Evolutionary conservation across 2,329 filamentous ascomycete genomes (phyloP).

Genomic region (Epichloe gansuensis): DNA sequence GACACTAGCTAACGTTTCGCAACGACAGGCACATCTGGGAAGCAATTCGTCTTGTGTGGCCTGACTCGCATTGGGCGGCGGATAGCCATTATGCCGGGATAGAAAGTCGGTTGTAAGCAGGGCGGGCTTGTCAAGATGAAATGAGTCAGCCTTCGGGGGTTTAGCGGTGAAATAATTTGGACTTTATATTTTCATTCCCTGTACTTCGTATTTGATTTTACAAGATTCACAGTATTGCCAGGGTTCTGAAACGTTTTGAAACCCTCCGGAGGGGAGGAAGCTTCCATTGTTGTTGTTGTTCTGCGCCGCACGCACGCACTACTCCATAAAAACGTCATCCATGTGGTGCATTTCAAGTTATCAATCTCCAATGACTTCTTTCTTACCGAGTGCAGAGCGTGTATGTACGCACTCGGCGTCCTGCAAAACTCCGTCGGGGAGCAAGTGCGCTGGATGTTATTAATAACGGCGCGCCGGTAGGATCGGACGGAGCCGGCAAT

Average conservation of each 20-base stretch:
- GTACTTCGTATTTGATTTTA: too few species aligned
- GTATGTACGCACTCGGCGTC: too few species aligned
- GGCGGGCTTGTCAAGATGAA: not conserved
- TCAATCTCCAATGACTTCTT: too few species aligned
- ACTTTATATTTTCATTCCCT: not conserved
- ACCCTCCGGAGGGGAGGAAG: too few species aligned
- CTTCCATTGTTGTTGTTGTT: too few species aligned
- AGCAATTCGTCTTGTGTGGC: conserved; percentile 83
- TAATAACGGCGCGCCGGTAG: not conserved
- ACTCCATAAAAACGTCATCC: not conserved
- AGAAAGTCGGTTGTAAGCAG: conserved; percentile 61
- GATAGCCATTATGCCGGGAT: conserved; percentile 54
- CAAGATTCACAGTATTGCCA: too few species aligned
- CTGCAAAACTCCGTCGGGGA: too few species aligned
- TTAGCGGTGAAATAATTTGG: not conserved
- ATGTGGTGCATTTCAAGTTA: too few species aligned
- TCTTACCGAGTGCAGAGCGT: too few species aligned
- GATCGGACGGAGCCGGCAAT: conserved; percentile 5
- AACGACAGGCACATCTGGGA: conserved; percentile 75
- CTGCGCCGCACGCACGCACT: not conserved
- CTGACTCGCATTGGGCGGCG: conserved; percentile 72
- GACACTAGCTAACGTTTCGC: conserved; percentile 16
- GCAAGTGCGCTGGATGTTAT: too few species aligned
- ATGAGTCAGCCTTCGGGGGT: not conserved
- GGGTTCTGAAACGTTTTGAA: too few species aligned